Base-by-base conservation (phyloP, 148 eudicot species). In the Oxyria digyna region DNA sequence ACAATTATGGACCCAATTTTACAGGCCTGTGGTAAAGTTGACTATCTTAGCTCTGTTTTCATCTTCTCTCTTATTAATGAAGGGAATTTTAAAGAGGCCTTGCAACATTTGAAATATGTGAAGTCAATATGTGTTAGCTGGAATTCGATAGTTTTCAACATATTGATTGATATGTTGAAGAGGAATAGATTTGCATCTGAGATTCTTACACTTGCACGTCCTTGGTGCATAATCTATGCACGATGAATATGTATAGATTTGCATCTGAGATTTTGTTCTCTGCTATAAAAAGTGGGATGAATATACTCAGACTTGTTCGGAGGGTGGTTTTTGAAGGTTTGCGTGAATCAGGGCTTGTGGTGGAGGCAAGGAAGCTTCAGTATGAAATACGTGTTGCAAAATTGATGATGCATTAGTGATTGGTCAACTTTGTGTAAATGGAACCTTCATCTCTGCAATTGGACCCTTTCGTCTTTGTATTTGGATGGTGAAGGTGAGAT, bases 141-240 rank as follows among this genome's bases (percentile, higher is more conserved):
- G 49, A 85, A 80, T 70, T 70, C 88, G 76, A 90, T 85, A 42
- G 97, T 96, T 68, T 78, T 18, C 63, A 94, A 94, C 74, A 86
- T 83, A 62, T 76, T 83, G 43, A 68, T 94, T 70, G 87, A 90
- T 72, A 78, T 94, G 21, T 90, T 90, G 71, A 67, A n/a, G n/a
- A n/a, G n/a, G n/a, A 78, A 71, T 77, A 82, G 20, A 82, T 85
- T 92, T 80, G 80, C 62, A 15, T 69, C 20, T 90, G 82, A 72
- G 98, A 94, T 79, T 87, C 85, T 27, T 85, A 85, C 85, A 90
- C 98, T 23, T 90, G 85, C 72, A 78, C 97, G 11, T 85, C 92
- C 49, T 73, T 94, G 83, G 87, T 94, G 69, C 95, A 86, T 73
- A 88, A 85, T 76, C 88, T 94, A 71, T 94, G 98, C 78, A 86